Base-by-base conservation (phyloP, 306 rosid species). In the Rosa lucieae region DNA sequence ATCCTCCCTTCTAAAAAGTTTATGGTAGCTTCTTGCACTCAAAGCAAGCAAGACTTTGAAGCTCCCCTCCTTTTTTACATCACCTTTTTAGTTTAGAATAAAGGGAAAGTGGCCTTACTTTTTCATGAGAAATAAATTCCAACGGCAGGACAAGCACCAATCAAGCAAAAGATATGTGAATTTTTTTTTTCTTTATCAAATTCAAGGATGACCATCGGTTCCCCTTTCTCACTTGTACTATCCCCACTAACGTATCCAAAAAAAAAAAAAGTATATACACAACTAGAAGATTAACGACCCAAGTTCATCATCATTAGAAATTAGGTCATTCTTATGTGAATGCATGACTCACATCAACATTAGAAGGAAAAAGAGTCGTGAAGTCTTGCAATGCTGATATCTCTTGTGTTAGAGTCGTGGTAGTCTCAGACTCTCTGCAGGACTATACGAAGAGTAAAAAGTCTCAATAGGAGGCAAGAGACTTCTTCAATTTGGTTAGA, bases 21-120 rank as follows among this genome's bases (percentile, higher is more conserved):
- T 80, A 85, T 89, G 99, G 94, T 91, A 89, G 96, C 96, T 95
- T 95, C 98, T 93, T 91, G 94, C 91, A 89, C 94, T 93, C 92
- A 90, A 93, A 95, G 98, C 96, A 93, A 93, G 85, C 80, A 87
- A 32, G 96, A 93, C 97, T 93, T 95, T 92, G 79, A 76, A 87
- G 90, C 81, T 85, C 79, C 58, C 65, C 62, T 52, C 55, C 55
- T 78, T 73, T 80, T 78, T 46, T 74, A 73, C 77, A 77, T 76
- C 77, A 32, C 44, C 21, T 21, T 84, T 56, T 67, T 75, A 62
- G 85, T 86, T 88, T 87, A 79, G 89, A 90, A 81, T 83, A 79
- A 87, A 85, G 88, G 91, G 85, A 62, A 90, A 89, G 87, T 80
- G 81, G 65, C 84, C 3, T 78, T 84, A 83, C 93, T 86, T 90